Base-by-base conservation (phyloP, 2,329 filamentous ascomycete genomes). In the Macroventuria anomochaeta region DNA sequence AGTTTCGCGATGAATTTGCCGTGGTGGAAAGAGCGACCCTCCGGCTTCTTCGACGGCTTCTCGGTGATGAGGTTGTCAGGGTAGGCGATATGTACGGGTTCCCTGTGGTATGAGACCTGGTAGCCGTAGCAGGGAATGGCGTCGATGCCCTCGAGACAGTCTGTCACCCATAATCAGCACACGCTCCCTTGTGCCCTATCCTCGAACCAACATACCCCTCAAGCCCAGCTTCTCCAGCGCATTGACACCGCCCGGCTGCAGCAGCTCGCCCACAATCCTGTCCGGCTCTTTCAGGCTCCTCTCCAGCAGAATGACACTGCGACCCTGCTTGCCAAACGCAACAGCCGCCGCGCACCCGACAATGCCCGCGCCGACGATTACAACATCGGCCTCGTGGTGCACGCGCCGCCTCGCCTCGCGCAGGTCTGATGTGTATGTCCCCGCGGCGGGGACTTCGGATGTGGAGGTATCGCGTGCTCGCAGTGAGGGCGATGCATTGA, bases 201-300 rank as follows among this genome's bases (percentile, higher is more conserved):
- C 15, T 8, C 7, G 11, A 20, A 20, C 28, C 23, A 18, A 59
- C 61, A 15, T 49, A 73, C 71, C 65, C 48, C 80, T 82, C 59
- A 99, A 77, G 2, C 95, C 95, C 42, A 99, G 80, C 71, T 90
- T 86, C 69, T 87, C 83, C 67, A 99, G 81, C 7, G 95, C 90
- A 46, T 85, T 81, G 28, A 96, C 87, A 42, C 95, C 95, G 43
- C 95, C 95, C 0, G 95, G 95, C 76, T 99, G 95, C 65, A 99
- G 80, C 61, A 99, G 79, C 79, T 99, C 95, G 65, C 95, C 95
- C 40, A 99, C 92, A 63, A 99, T 99, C 60, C 95, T 87, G 78
- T 97, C 89, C 17, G 95, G 95, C 79, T 97, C 89, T 76, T 91
- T 91, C 77, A 97, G 81, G 77, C 87, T 96, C 68, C 85, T 85